Conservation (phyloP, 2,329 filamentous ascomycete species). For the Fusarium kyushuense region DNA sequence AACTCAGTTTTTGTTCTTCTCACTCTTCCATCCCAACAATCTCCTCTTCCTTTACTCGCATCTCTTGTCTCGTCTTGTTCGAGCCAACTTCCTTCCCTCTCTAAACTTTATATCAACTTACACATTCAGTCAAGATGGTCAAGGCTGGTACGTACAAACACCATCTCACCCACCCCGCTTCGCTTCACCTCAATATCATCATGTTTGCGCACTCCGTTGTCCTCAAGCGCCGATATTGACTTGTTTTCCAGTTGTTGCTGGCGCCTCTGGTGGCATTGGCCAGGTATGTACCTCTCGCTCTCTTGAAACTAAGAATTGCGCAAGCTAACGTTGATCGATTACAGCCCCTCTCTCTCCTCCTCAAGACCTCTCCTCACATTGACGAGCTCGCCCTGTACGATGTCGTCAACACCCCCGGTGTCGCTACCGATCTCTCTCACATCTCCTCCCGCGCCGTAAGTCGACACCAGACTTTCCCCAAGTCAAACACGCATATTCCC, state of each 20-base stretch:
- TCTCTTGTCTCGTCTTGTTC: conserved; percentile 11
- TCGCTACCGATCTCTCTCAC: conserved; percentile 95
- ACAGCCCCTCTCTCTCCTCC: conserved; percentile 93
- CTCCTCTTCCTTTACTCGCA: conserved; percentile 15
- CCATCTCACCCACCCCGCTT: conserved; percentile 44
- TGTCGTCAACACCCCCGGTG: conserved; percentile 98
- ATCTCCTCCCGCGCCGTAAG: conserved; percentile 88
- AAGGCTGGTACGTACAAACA: conserved; percentile 66
- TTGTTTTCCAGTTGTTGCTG: conserved; percentile 77
- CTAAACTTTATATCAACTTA: conserved; percentile 26
- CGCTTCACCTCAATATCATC: conserved; percentile 32
- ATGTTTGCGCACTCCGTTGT: background rate
- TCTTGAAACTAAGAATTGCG: conserved; percentile 16
- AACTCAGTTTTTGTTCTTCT: conserved; percentile 15
- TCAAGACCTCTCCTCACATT: conserved; percentile 89
- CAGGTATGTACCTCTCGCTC: conserved; percentile 71
- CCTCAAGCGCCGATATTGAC: conserved; percentile 15
- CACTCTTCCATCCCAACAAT: conserved; percentile 13
- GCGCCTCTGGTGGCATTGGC: conserved; percentile 97
- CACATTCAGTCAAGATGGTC: conserved; percentile 62
- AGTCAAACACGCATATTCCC: conserved; percentile 32
- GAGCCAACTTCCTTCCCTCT: conserved; percentile 11
- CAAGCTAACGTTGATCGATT: conserved; percentile 29
- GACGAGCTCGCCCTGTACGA: conserved; percentile 97
- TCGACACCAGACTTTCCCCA: conserved; percentile 38